Conservation (phyloP, 805 yeast genomes). For the Nakazawaea sp. region DNA sequence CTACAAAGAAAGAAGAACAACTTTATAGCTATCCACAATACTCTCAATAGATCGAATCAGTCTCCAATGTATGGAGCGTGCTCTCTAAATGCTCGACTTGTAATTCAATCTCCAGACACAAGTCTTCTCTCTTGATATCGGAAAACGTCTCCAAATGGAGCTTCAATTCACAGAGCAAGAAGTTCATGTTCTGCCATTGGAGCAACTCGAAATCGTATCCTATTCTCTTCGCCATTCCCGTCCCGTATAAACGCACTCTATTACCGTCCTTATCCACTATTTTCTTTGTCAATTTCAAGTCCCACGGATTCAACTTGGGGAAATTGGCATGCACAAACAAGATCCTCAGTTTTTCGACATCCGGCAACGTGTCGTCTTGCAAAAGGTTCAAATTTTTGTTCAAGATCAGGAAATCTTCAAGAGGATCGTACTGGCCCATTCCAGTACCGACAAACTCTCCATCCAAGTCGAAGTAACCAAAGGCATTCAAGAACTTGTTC, state of each 20-base stretch:
- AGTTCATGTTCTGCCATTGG: conserved; percentile 55
- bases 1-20: not conserved
- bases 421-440: conserved; percentile 71
- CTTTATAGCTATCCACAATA: not conserved
- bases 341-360: conserved; percentile 22
- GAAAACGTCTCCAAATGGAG: conserved; percentile 37
- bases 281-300: conserved; percentile 34
- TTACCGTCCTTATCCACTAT: conserved; percentile 35
- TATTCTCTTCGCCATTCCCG: conserved; percentile 41
- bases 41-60: conserved; percentile 8
- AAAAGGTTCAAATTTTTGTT: conserved; percentile 17
- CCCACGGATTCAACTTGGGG: conserved; percentile 62
- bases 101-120: conserved; percentile 42
- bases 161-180: conserved; percentile 44
- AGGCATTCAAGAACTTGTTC: conserved; percentile 45
- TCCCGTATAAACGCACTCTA: conserved; percentile 52
- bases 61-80: conserved; percentile 5
- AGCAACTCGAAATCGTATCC: conserved; percentile 52
- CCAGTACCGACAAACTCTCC: conserved; percentile 57
- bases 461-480: conserved; percentile 39
- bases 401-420: conserved; percentile 42
- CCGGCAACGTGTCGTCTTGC: conserved; percentile 6
- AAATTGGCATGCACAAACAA: conserved; percentile 60
- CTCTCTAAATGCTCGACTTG: conserved; percentile 36
- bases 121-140: conserved; percentile 29